These are phyloP conservation scores for Pichia nakasei DNA, from an alignment of 805 yeast species.

Conservation along the genomic window DNA sequence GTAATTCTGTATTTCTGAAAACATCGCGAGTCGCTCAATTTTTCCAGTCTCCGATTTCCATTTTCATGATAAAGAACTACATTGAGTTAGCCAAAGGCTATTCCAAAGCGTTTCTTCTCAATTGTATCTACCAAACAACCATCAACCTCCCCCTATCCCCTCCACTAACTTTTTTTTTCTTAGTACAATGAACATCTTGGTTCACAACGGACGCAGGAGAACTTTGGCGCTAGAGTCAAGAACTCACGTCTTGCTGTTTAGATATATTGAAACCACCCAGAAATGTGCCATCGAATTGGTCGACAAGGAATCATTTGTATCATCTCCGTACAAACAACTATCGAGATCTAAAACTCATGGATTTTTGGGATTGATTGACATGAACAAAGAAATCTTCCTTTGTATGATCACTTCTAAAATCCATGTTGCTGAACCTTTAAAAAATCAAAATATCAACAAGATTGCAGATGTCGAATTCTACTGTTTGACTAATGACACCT, in stretches of 20 bases:
- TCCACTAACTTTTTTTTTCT: no score
- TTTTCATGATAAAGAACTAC: no score
- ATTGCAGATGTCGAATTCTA: constrained; percentile 83
- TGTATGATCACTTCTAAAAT: constrained; percentile 72
- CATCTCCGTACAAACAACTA: constrained; percentile 33
- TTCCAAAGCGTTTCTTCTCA: no score
- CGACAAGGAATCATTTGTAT: constrained; percentile 29
- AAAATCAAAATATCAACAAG: constrained; percentile 68
- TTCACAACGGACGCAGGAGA: constrained; percentile 14
- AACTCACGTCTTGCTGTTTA: constrained; percentile 38
- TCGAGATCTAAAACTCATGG: constrained; percentile 46
- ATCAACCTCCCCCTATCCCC: no score
- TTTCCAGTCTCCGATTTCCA: no score
- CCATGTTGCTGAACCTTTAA: constrained; percentile 75
- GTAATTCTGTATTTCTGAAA: not conserved
- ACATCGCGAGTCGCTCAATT: not conserved
- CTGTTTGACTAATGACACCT: constrained; percentile 57
- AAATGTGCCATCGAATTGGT: constrained; percentile 44
- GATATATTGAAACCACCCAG: constrained; percentile 28
- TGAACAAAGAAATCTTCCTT: constrained; percentile 59
- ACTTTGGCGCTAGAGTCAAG: constrained; percentile 35
- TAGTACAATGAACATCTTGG: constrained; percentile 4
- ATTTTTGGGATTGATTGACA: constrained; percentile 71
- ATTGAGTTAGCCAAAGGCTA: no score
- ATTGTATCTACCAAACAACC: no score